Evolutionary conservation across 2,329 filamentous ascomycete species (phyloP), one percentile per base, ranked within the genome.

Genomic region (Cadophora malorum): DNA sequence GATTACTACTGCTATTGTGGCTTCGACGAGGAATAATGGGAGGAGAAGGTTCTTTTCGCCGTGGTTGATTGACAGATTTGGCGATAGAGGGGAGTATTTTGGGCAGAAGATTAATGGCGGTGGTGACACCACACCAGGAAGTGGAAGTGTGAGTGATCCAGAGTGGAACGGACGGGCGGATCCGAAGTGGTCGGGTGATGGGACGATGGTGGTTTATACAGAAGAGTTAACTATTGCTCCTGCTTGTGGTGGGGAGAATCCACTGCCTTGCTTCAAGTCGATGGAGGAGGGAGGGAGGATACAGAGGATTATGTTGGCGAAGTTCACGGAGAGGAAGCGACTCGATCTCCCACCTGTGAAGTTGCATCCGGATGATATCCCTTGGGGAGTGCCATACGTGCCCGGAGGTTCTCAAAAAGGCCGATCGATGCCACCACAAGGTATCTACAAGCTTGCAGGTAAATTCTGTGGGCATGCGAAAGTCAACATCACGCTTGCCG

Each of bases 81-180:
- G 83, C 5, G 83, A 85, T 67, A 79, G 82, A 5, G 81, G 76
- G 0, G 64, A 73, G 0, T 84, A 84, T 70, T 82, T 78, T 65
- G 82, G 83, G 3, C 81, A 82, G 70, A 75, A 76, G 64, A 70
- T 83, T 65, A 84, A 84, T 56, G 77, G 72, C 0, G 80, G 67
- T 0, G 78, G 78, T 1, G 74, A 79, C 23, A 76, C 74, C 3
- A 78, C 70, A 31, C 69, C 69, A 19, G 81, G 80, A 0, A 45
- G 41, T 45, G 41, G 41, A 10, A 78, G 73, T 63, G 67, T 81
- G n/a, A 80, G 81, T 64, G 82, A 84, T 64, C 79, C 82, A 0
- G 77, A 82, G 31, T 84, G 83, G 83, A 84, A 84, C 70, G 83
- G 76, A 4, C 73, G 76, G 12, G 83, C 83, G 5, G 83, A 84